A percentile compares a stretch with the other conserved stretches of the same genome.
Conservation (phyloP, 2,329 filamentous ascomycete genomes). For the Fusarium protoensiforme region DNA sequence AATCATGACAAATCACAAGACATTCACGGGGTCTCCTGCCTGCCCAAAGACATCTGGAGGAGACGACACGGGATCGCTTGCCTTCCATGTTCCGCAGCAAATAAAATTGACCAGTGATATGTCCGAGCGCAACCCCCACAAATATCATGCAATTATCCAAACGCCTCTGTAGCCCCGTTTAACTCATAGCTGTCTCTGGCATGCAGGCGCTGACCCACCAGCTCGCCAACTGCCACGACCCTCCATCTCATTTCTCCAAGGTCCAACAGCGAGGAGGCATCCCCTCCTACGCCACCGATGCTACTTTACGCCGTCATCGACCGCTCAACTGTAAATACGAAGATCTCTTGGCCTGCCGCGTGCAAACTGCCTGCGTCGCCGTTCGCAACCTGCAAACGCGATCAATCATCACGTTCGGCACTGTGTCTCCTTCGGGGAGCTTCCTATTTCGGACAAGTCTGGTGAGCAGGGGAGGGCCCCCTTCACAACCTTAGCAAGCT, state of each 20-base stretch:
- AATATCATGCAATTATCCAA: slow-evolving; percentile 24
- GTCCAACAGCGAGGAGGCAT: background rate
- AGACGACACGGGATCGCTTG: slow-evolving; percentile 21
- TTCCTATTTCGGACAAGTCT: slow-evolving; percentile 40
- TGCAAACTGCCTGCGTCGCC: slow-evolving; percentile 10
- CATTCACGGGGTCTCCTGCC: background rate
- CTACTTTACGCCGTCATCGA: slow-evolving; percentile 27
- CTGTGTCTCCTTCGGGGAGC: slow-evolving; percentile 39
- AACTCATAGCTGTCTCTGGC: slow-evolving; percentile 20
- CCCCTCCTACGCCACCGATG: slow-evolving; percentile 24
- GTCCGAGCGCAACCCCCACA: slow-evolving; percentile 35
- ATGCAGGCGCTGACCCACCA: slow-evolving; percentile 23
- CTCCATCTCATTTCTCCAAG: slow-evolving; percentile 6
- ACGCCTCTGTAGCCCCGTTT: slow-evolving; percentile 3
- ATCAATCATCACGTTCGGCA: slow-evolving; percentile 17
- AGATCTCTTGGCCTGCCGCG: slow-evolving; percentile 1
- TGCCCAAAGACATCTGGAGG: background rate
- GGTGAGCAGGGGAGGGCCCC: background rate
- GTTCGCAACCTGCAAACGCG: background rate
- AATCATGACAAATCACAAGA: slow-evolving; percentile 8
- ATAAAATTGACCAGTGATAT: slow-evolving; percentile 16
- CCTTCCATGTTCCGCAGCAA: slow-evolving; percentile 7
- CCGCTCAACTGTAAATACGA: slow-evolving; percentile 3
- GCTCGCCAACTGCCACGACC: slow-evolving; percentile 2
- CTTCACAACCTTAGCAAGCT: slow-evolving; percentile 29